Percentiles rank a stretch among this genome's conserved stretches.
These are phyloP conservation scores for Oryza brachyantha DNA, from an alignment of 176 grass and related monocot genomes.

Conservation along the genomic window DNA sequence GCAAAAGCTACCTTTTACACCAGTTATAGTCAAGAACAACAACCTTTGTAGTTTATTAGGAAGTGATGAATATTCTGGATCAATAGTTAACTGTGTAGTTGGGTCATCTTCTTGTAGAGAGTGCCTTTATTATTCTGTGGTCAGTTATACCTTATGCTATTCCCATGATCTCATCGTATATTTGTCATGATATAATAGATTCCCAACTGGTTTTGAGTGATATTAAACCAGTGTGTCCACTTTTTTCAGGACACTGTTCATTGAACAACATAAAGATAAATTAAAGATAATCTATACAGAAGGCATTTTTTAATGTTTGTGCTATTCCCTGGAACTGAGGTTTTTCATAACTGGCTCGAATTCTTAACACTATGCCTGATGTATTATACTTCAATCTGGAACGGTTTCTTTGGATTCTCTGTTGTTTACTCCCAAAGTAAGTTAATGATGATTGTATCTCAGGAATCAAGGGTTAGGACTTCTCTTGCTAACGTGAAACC, in stretches of 20 bases:
- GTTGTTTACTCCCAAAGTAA: not conserved
- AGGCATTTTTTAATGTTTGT: not conserved
- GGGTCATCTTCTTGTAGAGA: not conserved
- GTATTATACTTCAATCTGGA: not conserved
- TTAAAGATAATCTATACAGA: no score
- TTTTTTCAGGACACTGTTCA: not conserved
- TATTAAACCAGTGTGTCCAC: not conserved
- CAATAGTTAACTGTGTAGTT: not conserved
- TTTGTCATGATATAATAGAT: not conserved
- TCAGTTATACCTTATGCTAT: not conserved
- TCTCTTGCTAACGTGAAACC: not conserved
- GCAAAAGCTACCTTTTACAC: not conserved
- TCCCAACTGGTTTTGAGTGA: not conserved
- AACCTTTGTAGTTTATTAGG: not conserved
- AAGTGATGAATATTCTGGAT: conserved; percentile 4
- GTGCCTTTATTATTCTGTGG: not conserved
- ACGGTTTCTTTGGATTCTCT: not conserved
- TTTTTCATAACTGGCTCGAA: not conserved
- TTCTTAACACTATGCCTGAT: not conserved
- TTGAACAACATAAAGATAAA: not conserved
- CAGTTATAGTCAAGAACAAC: conserved; percentile 8
- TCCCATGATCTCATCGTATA: not conserved
- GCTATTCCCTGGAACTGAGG: not conserved
- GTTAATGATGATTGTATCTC: not conserved
- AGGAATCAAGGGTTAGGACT: not conserved